A percentile compares a stretch with the other conserved stretches of the same genome.
These are phyloP conservation scores for Ulmus americana DNA, from an alignment of 331 rosid genomes.

Conservation along the genomic window DNA sequence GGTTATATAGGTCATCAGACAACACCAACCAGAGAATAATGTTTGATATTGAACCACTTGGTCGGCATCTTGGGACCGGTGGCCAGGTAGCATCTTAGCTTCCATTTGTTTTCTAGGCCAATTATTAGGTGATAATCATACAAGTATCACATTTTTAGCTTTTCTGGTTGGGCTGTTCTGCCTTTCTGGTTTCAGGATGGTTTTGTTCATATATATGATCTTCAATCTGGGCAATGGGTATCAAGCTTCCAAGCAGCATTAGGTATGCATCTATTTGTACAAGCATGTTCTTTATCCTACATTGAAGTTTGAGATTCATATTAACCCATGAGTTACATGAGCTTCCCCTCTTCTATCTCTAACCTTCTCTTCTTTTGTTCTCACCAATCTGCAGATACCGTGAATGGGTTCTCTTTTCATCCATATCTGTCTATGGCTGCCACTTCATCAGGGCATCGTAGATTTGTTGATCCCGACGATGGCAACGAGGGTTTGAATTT, in stretches of 20 bases:
- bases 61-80: slow-evolving; percentile 81
- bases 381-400: slow-evolving; percentile 54
- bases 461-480: slow-evolving; percentile 66
- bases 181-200: slow-evolving; percentile 59
- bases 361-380: slow-evolving; percentile 17
- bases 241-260: slow-evolving; percentile 78
- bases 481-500: slow-evolving; percentile 43
- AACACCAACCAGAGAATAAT: slow-evolving; percentile 80
- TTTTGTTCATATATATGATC: slow-evolving; percentile 75
- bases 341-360: background rate
- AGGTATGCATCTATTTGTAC: slow-evolving; percentile 39
- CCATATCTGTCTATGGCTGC: slow-evolving; percentile 78
- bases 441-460: slow-evolving; percentile 86
- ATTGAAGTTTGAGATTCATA: slow-evolving; percentile 1
- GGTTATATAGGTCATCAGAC: slow-evolving; percentile 82
- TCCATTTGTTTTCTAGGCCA: slow-evolving; percentile 15
- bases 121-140: slow-evolving; percentile 2
- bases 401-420: slow-evolving; percentile 82
- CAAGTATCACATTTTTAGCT: background rate
- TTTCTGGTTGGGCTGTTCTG: background rate
- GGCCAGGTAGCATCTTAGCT: slow-evolving; percentile 69
- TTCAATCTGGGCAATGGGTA: slow-evolving; percentile 90
- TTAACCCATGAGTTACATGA: background rate
- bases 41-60: slow-evolving; percentile 86
- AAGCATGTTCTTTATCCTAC: slow-evolving; percentile 10